Base-by-base conservation (phyloP, 345 rosid genomes). In the Aquilaria yunnanensis region DNA sequence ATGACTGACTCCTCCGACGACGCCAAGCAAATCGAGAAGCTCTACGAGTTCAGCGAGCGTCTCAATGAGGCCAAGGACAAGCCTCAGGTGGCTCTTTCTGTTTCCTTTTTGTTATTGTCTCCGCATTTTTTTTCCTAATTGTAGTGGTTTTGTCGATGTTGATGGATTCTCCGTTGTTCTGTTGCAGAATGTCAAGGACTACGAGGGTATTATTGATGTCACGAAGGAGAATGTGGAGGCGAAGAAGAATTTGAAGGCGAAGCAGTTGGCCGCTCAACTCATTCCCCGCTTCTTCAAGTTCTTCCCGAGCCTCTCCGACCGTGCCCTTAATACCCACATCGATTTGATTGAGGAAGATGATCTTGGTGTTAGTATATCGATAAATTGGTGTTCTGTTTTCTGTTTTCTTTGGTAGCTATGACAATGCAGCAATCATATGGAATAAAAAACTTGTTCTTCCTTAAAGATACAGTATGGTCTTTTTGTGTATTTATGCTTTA, bases 271-370 rank as follows among this genome's bases (percentile, higher is more conserved):
- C 1, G 97, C 98, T 14, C 99, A 91, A 90, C 85, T 95, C 14
- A 95, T 95, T 66, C 99, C 99, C 13, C 85, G 99, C 63, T 95
- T 87, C 83, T 91, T 91, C 80, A 91, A 89, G 82, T 95, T 84
- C 82, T 95, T 95, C 75, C 99, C 99, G 32, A 75, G 75, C 73
- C 85, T 91, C 29, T 75, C 85, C 37, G 72, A 64, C 47, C 82
- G 75, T 10, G 99, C 98, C 2, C 76, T 91, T 2, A 72, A 95
- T 64, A 82, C 90, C 1, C 99, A 82, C 77, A 67, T 91, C 54
- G 98, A 95, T 77, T 87, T 88, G 66, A 77, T 95, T 45, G 99
- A 95, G 75, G 94, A 85, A 70, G 99, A 90, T 62, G 96, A 91
- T 65, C 85, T 95, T 9, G 96, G 86, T 82, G 98, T 95, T 10